A percentile compares a stretch with the other conserved stretches of the same genome.
Evolutionary conservation across 2,329 filamentous ascomycete species (phyloP).

Genomic region (Metarhizium anisopliae): DNA sequence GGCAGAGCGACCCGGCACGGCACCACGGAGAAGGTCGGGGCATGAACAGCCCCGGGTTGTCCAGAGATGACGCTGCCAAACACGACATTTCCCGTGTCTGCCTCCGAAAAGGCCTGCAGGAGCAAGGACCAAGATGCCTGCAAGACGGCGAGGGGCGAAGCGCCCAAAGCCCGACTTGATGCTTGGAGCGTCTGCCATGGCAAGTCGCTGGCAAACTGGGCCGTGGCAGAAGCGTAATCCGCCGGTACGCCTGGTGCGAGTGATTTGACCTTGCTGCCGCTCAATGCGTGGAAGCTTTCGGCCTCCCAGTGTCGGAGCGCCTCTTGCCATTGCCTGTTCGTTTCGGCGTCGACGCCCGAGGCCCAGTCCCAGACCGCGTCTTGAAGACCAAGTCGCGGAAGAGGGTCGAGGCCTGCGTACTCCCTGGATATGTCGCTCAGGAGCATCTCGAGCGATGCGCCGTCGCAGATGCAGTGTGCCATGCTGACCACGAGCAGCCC

Average conservation of each 20-base stretch:
- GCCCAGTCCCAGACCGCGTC: constrained; percentile 10
- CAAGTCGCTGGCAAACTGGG: constrained; percentile 4
- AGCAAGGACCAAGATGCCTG: constrained; percentile 27
- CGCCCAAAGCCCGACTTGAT: constrained; percentile 12
- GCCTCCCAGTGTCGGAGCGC: constrained; percentile 12
- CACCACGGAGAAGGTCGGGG: constrained; percentile 24
- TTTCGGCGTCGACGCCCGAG: constrained; percentile 6
- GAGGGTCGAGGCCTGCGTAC: constrained; percentile 7
- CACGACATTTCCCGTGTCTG: constrained; percentile 21
- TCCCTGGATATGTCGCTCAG: constrained; percentile 19
- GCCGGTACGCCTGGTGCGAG: too few relatives aligned
- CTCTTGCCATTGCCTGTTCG: constrained; percentile 7
- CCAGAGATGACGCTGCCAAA: constrained; percentile 26
- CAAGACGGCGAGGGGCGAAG: constrained; percentile 23
- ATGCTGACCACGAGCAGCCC: constrained; percentile 20
- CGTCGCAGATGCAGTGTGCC: constrained; percentile 28
- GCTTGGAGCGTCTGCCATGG: constrained; percentile 7
- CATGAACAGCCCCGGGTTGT: constrained; percentile 17
- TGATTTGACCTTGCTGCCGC: constrained; percentile 11
- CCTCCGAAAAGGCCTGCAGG: constrained; percentile 21
- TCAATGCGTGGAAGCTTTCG: constrained; percentile 12
- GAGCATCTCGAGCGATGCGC: constrained; percentile 23
- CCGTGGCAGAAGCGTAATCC: too few relatives aligned
- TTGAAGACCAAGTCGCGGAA: constrained; percentile 8
- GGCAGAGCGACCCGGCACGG: constrained; percentile 20